phyloP scores from a whole-genome alignment of 2,329 filamentous ascomycete genomes.

The Apiospora malaysiana region DNA sequence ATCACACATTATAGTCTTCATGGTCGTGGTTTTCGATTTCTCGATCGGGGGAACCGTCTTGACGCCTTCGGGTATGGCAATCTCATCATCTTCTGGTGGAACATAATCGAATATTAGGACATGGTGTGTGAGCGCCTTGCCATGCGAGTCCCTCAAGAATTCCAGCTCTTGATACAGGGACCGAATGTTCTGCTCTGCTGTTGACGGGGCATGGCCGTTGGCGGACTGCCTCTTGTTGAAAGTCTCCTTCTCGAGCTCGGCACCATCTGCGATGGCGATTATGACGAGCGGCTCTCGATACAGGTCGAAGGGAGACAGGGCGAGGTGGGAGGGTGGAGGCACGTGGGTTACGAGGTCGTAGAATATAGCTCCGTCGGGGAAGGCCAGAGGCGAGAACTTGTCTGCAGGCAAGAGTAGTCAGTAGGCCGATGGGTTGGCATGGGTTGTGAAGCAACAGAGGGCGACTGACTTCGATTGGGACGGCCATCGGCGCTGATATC shows the following conservation, averaged over 20 bases:
- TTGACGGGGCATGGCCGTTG: constrained; percentile 55
- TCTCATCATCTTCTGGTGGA: constrained; percentile 51
- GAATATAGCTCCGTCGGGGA: constrained; percentile 83
- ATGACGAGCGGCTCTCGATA: constrained; percentile 85
- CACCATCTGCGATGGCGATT: constrained; percentile 83
- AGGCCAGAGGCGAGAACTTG: constrained; percentile 91
- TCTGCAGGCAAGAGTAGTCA: constrained; percentile 55
- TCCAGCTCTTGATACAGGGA: constrained; percentile 71
- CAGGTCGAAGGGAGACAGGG: constrained; percentile 86
- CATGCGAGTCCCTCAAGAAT: constrained; percentile 73
- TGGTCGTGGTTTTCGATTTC: constrained; percentile 76
- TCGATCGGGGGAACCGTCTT: constrained; percentile 72
- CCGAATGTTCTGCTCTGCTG: constrained; percentile 62
- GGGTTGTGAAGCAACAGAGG: not conserved
- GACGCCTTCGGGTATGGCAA: constrained; percentile 70
- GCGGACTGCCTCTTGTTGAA: constrained; percentile 62
- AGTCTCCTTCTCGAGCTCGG: constrained; percentile 63
- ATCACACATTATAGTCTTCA: constrained; percentile 82
- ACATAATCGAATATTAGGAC: constrained; percentile 80
- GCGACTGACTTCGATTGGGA: constrained; percentile 78
- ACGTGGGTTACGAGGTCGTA: constrained; percentile 86
- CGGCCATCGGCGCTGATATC: constrained; percentile 86
- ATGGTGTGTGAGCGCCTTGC: constrained; percentile 78
- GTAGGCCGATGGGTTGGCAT: not conserved
- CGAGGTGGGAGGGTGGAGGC: constrained; percentile 78